Evolutionary conservation across 805 yeast species (phyloP).

Genomic region (Saccharomycopsis sp.): DNA sequence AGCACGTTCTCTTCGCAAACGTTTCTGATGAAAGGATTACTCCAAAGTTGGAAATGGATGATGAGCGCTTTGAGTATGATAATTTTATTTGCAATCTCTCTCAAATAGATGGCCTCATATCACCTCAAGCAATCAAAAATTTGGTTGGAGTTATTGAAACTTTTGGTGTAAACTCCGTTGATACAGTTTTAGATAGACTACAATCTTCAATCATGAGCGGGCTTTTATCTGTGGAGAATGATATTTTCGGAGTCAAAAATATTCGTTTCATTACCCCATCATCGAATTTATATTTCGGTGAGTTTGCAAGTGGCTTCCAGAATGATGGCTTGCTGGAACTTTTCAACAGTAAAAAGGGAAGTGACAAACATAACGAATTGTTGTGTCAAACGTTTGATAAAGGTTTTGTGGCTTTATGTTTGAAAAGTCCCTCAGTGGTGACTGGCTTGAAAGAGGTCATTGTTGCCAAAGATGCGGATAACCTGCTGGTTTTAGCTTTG

Average conservation of each 20-base stretch:
- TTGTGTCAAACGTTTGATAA: constrained; percentile 21
- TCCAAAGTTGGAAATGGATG: constrained; percentile 22
- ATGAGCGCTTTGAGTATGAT: constrained; percentile 42
- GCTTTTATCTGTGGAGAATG: constrained; percentile 30
- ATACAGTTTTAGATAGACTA: constrained; percentile 50
- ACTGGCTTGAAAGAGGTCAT: constrained; percentile 16
- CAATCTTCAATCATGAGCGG: constrained; percentile 49
- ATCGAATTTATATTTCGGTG: constrained; percentile 33
- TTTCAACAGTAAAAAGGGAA: not conserved
- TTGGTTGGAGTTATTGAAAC: constrained; percentile 31
- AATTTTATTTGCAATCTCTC: constrained; percentile 49
- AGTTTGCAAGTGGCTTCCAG: constrained; percentile 19
- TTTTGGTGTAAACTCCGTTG: constrained; percentile 33
- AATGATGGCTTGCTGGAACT: not conserved
- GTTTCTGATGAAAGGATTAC: constrained; percentile 6
- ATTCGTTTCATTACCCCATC: constrained; percentile 41
- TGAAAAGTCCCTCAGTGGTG: constrained; percentile 24
- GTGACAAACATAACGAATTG: not conserved
- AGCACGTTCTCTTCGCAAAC: constrained; percentile 2
- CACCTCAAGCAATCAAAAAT: constrained; percentile 37
- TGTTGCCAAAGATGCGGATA: too few relatives aligned
- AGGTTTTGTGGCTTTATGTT: constrained; percentile 8
- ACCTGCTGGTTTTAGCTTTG: not conserved
- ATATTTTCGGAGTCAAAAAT: constrained; percentile 32
- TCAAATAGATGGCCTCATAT: constrained; percentile 35